A percentile compares a stretch with the other conserved stretches of the same genome.
Evolutionary conservation across 441 rosid genomes (phyloP).

Genomic region (Theobroma grandiflorum): DNA sequence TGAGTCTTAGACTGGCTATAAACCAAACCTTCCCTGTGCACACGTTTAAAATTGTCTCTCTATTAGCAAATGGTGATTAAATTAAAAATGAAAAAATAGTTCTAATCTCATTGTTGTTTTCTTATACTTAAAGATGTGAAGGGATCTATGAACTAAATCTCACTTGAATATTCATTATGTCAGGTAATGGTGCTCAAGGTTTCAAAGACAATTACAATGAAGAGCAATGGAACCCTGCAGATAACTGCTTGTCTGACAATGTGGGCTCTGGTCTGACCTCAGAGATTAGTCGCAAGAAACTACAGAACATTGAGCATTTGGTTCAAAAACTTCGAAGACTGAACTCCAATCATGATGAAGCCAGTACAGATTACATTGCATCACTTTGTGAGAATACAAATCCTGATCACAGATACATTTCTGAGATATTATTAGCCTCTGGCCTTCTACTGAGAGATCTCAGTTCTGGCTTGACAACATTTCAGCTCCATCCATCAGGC

Average conservation of each 20-base stretch:
- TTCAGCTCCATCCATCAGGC: conserved; percentile 87
- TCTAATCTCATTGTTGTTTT: background rate
- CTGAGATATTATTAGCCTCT: conserved; percentile 89
- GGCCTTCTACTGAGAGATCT: conserved; percentile 89
- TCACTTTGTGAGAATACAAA: conserved; percentile 81
- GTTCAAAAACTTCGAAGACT: conserved; percentile 81
- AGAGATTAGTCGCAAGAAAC: conserved; percentile 79
- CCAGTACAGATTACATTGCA: conserved; percentile 89
- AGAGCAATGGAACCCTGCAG: conserved; percentile 55
- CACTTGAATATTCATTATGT: conserved; percentile 26
- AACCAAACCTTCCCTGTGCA: background rate
- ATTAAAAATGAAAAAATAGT: background rate
- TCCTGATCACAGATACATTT: conserved; percentile 89
- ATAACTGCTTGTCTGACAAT: conserved; percentile 41
- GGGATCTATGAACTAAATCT: conserved; percentile 27
- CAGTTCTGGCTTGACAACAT: conserved; percentile 57
- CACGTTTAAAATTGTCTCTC: background rate
- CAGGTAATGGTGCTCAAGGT: conserved; percentile 51
- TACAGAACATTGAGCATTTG: conserved; percentile 75
- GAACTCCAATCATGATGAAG: conserved; percentile 86
- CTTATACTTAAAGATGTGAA: background rate
- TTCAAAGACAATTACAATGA: conserved; percentile 40
- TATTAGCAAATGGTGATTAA: background rate
- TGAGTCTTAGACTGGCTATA: background rate
- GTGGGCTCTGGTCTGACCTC: conserved; percentile 51